Evolutionary conservation across 2,329 filamentous ascomycete species (phyloP).

Genomic region (Fusarium goolgardi): DNA sequence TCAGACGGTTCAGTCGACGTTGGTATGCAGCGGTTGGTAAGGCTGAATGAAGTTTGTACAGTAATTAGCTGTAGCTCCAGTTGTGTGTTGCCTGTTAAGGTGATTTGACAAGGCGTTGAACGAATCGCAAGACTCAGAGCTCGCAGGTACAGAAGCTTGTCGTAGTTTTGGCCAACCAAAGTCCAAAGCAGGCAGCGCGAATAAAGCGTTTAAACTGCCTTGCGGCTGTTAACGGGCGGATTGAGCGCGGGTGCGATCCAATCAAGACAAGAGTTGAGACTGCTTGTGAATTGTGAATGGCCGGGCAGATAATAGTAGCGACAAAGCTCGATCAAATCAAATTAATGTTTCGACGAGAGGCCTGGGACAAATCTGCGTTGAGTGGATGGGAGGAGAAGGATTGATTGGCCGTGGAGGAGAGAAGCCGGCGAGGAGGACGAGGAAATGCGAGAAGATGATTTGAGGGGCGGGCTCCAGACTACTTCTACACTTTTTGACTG

Average conservation of each 20-base stretch:
- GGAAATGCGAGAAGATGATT: conserved; percentile 63
- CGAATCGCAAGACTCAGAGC: conserved; percentile 33
- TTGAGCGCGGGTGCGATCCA: conserved; percentile 40
- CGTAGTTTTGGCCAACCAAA: conserved; percentile 9
- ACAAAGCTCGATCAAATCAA: conserved; percentile 34
- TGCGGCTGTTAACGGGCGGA: conserved; percentile 15
- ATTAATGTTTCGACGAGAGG: conserved; percentile 45
- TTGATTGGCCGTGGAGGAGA: conserved; percentile 62
- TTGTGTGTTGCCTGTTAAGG: conserved; percentile 37
- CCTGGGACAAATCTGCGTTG: conserved; percentile 48
- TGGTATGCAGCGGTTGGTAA: neutral
- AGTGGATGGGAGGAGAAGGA: conserved; percentile 55
- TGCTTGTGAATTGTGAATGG: conserved; percentile 49
- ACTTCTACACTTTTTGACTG: conserved; percentile 61
- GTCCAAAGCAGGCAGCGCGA: conserved; percentile 7
- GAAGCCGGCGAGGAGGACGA: conserved; percentile 55
- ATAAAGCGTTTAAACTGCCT: conserved; percentile 29
- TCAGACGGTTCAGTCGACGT: conserved; percentile 8
- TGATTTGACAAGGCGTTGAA: conserved; percentile 30
- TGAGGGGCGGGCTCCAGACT: conserved; percentile 60
- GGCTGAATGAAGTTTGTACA: neutral
- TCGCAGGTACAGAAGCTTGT: conserved; percentile 17
- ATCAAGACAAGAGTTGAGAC: conserved; percentile 41
- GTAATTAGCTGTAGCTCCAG: conserved; percentile 10
- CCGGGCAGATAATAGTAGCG: conserved; percentile 37